phyloP scores from a whole-genome alignment of 192 early-diverging fungal species.

The Coemansia sp. region DNA sequence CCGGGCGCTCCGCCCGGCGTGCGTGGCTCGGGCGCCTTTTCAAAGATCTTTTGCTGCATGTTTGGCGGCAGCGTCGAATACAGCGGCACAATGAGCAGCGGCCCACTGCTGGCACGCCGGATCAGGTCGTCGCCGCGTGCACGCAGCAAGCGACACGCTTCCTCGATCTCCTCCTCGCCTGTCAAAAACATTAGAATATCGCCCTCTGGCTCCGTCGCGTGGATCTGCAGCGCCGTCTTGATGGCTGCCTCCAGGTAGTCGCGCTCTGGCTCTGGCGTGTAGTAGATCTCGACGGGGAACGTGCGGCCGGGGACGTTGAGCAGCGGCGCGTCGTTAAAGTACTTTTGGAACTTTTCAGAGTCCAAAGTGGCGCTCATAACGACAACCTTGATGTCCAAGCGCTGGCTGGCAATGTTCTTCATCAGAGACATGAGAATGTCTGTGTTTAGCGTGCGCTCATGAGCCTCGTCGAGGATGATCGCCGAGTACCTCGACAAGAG shows the following conservation, averaged over 20 bases:
- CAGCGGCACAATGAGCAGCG: constrained; percentile 85
- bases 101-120: constrained; percentile 66
- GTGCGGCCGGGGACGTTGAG: constrained; percentile 96
- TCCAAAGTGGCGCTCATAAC: constrained; percentile 95
- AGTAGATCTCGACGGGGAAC: constrained; percentile 94
- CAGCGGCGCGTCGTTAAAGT: constrained; percentile 92
- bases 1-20: constrained; percentile 81
- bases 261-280: constrained; percentile 93
- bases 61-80: constrained; percentile 94
- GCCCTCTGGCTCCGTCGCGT: constrained; percentile 89
- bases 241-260: constrained; percentile 98
- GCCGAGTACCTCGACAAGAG: constrained; percentile 84
- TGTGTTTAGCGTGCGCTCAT: constrained; percentile 96
- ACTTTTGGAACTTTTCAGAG: constrained; percentile 98
- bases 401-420: constrained; percentile 76
- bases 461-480: constrained; percentile 97
- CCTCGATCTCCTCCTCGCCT: constrained; percentile 99
- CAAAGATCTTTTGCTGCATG: constrained; percentile 95
- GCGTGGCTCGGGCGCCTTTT: constrained; percentile 83
- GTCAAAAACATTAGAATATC: constrained; percentile 97
- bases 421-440: constrained; percentile 97
- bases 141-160: constrained; percentile 82
- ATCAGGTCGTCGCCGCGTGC: constrained; percentile 67
- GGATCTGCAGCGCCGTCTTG: constrained; percentile 93
- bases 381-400: constrained; percentile 95